phyloP scores from a whole-genome alignment of 176 grass and related monocot genomes.

The Coix lacrymajobi region DNA sequence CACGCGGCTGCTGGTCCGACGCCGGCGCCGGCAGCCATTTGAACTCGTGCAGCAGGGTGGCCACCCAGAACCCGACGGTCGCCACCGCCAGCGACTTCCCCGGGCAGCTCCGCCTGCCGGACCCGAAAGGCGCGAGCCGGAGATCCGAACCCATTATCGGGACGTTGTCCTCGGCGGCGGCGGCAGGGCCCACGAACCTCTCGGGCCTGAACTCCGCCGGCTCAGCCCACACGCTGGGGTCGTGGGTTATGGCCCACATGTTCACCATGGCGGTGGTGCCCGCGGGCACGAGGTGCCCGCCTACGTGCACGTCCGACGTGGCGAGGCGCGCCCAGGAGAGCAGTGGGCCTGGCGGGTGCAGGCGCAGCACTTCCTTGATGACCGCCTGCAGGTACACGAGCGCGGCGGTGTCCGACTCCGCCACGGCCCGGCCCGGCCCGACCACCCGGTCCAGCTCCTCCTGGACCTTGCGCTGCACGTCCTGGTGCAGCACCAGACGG shows the following conservation, averaged over 20 bases:
- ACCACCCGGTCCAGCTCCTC: constrained; percentile 61
- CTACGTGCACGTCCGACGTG: constrained; percentile 46
- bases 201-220: constrained; percentile 47
- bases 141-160: constrained; percentile 52
- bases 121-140: constrained; percentile 72
- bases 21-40: constrained; percentile 32
- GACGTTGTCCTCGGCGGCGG: neutral
- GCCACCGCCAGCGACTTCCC: constrained; percentile 66
- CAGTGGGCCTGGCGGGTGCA: constrained; percentile 82
- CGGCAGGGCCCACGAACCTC: constrained; percentile 2
- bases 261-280: constrained; percentile 87
- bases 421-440: constrained; percentile 22
- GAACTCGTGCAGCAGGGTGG: constrained; percentile 60
- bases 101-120: constrained; percentile 62
- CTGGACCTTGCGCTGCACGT: constrained; percentile 59
- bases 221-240: constrained; percentile 40
- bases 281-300: constrained; percentile 31
- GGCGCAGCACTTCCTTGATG: constrained; percentile 63
- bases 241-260: constrained; percentile 89
- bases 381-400: constrained; percentile 59
- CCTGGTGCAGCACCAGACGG: constrained; percentile 46
- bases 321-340: constrained; percentile 77
- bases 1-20: too few relatives aligned
- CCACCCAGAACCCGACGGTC: constrained; percentile 59
- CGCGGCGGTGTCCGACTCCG: constrained; percentile 18